Evolutionary conservation across 2,329 filamentous ascomycete genomes (phyloP).

Genomic region (Chaetomiaceae sp.): DNA sequence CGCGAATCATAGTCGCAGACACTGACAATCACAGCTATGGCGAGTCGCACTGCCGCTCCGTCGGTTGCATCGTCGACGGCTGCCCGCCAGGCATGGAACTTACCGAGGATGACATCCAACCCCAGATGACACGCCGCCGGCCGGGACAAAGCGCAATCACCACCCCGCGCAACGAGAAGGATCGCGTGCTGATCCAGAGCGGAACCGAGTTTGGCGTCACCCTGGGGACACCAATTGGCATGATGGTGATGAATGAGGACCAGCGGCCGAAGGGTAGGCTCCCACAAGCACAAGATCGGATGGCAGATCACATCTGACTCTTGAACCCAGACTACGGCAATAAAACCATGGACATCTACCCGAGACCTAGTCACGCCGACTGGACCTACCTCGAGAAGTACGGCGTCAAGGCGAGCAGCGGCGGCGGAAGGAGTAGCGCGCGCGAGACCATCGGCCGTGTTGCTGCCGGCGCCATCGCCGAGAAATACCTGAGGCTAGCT

Average conservation of each 20-base stretch:
- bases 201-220: slow-evolving; percentile 88
- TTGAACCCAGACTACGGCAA: slow-evolving; percentile 84
- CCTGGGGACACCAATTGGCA: slow-evolving; percentile 82
- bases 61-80: slow-evolving; percentile 93
- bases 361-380: slow-evolving; percentile 88
- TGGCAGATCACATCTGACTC: too few relatives aligned
- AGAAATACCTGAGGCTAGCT: slow-evolving; percentile 79
- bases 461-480: slow-evolving; percentile 84
- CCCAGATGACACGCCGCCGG: slow-evolving; percentile 84
- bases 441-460: slow-evolving; percentile 92
- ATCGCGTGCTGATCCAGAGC: slow-evolving; percentile 85
- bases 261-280: slow-evolving; percentile 64
- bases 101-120: slow-evolving; percentile 84
- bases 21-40: slow-evolving; percentile 38
- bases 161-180: slow-evolving; percentile 89
- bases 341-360: slow-evolving; percentile 86
- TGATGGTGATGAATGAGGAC: slow-evolving; percentile 88
- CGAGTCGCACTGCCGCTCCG: slow-evolving; percentile 74
- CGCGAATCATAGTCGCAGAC: not conserved
- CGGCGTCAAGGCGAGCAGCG: slow-evolving; percentile 84
- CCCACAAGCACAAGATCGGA: not conserved
- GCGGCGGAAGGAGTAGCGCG: slow-evolving; percentile 87
- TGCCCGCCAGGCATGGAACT: slow-evolving; percentile 83
- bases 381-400: slow-evolving; percentile 98
- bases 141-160: slow-evolving; percentile 88